phyloP scores from a whole-genome alignment of 2,329 filamentous ascomycete genomes.

The Neofusicoccum cordaticola region DNA sequence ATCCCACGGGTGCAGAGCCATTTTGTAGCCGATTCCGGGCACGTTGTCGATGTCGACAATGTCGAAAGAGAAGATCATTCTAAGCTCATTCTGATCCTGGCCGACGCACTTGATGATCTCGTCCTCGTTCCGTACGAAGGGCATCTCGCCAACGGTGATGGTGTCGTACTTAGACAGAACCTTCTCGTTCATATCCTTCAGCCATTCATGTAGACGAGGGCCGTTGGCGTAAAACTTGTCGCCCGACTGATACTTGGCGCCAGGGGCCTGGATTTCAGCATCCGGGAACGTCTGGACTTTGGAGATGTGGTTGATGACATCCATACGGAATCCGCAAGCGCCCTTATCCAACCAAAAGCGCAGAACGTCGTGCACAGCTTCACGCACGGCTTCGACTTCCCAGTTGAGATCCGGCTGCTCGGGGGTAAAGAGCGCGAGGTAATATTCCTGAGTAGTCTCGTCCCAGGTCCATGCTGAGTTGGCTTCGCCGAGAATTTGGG shows the following conservation, averaged over 20 bases:
- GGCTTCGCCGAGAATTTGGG: constrained; percentile 37
- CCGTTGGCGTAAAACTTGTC: constrained; percentile 55
- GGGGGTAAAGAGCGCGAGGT: constrained; percentile 46
- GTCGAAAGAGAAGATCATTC: constrained; percentile 52
- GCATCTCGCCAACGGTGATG: constrained; percentile 62
- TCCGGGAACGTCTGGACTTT: constrained; percentile 44
- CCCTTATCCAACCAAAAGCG: constrained; percentile 49
- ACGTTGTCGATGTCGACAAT: constrained; percentile 41
- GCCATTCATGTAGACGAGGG: constrained; percentile 57
- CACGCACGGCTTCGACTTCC: constrained; percentile 45
- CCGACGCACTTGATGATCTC: constrained; percentile 45
- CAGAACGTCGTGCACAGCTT: constrained; percentile 47
- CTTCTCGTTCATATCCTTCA: constrained; percentile 52
- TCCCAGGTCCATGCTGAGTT: constrained; percentile 47
- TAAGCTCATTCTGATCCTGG: constrained; percentile 40
- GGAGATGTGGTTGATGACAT: constrained; percentile 50
- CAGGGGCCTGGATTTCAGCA: constrained; percentile 40
- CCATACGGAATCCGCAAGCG: constrained; percentile 47
- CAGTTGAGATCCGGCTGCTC: constrained; percentile 50
- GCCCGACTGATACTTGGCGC: constrained; percentile 47
- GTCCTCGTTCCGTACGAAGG: constrained; percentile 46
- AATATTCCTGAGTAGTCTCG: constrained; percentile 47
- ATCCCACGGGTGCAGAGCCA: constrained; percentile 32
- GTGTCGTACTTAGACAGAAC: constrained; percentile 57
- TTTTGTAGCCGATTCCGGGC: constrained; percentile 34